Evolutionary conservation across 495 filamentous ascomycete species (phyloP), one percentile per base, ranked within the genome.

Genomic region (Penicillium arizonense): DNA sequence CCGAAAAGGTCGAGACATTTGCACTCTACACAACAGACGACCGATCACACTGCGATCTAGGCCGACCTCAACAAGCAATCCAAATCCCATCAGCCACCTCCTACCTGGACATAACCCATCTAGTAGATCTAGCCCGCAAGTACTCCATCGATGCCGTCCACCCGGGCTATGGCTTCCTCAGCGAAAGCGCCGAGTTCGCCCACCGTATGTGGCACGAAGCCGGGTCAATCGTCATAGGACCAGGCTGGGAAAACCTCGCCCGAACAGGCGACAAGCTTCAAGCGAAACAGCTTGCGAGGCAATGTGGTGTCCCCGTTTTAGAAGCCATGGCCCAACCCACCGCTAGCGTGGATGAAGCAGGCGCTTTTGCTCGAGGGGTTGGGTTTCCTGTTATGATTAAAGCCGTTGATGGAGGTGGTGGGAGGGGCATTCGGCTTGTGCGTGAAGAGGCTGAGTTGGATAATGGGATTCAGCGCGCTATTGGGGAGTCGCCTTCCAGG

Each of bases 141-240:
- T 62, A 84, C 57, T 57, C 55, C 0, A 78, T 84, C n/a, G 78
- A 85, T 51, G 67, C 79, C 11, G 68, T 85, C 4, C 82, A 85
- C 58, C 82, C 83, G 0, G 83, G 83, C 0, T 86, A 86, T 67
- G 83, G 83, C 9, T 86, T 85, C 49, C 68, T 86, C 3, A 82
- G 80, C 23, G 83, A 86, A 58, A 82, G 74, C 46, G 63, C 77
- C 12, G 78, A 80, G 3, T 82, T 86, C 51, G 69, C 80, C 0
- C 53, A 53, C 13, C 70, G 74, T 16, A 78, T 82, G 75, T 78
- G 70, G 66, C 63, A 77, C 9, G 75, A 81, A 55, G 75, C 71
- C 12, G 67, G 73, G 2, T 61, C 73, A 13, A 53, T 71, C 2
- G 79, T 85, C 4, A 73, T 86, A 21, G 83, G 83, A 10, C 82